Conservation (phyloP, 2,329 filamentous ascomycete genomes). For the Endocalyx cinctus region DNA sequence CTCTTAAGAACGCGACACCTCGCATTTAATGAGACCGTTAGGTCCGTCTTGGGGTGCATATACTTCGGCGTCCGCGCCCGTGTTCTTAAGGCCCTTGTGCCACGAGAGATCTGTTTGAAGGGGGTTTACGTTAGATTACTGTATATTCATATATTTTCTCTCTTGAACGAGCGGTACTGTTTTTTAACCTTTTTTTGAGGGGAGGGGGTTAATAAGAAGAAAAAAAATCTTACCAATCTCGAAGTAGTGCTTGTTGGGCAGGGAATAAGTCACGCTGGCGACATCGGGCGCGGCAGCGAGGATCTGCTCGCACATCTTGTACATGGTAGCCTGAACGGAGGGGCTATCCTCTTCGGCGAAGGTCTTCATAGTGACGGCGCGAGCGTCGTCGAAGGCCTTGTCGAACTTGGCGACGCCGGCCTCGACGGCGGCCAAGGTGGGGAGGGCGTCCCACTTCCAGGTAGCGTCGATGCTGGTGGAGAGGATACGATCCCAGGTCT, state of each 20-base stretch:
- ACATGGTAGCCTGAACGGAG: slow-evolving; percentile 96
- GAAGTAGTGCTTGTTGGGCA: slow-evolving; percentile 99
- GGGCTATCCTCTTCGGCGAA: slow-evolving; percentile 90
- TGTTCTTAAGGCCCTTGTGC: slow-evolving; percentile 95
- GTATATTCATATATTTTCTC: neutral
- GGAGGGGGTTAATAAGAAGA: neutral
- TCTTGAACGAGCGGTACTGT: neutral
- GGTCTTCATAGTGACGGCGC: slow-evolving; percentile 80
- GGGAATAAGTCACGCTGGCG: slow-evolving; percentile 69
- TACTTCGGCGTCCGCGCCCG: slow-evolving; percentile 90
- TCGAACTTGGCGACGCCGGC: slow-evolving; percentile 64
- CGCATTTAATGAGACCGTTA: slow-evolving; percentile 94
- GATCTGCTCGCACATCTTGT: slow-evolving; percentile 93
- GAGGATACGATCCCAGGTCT: slow-evolving; percentile 92
- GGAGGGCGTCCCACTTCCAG: slow-evolving; percentile 80
- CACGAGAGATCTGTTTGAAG: slow-evolving; percentile 72
- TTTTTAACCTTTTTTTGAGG: neutral
- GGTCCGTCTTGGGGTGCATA: slow-evolving; percentile 90
- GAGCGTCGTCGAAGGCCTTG: slow-evolving; percentile 70
- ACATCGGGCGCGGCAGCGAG: slow-evolving; percentile 69
- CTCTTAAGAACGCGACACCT: slow-evolving; percentile 57
- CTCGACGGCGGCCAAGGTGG: slow-evolving; percentile 37
- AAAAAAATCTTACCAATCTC: slow-evolving; percentile 67
- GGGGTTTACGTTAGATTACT: slow-evolving; percentile 1
- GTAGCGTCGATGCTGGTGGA: slow-evolving; percentile 85